Evolutionary conservation across 495 filamentous ascomycete species (phyloP), one percentile per base, ranked within the genome.

Genomic region (Xylaria venustula): DNA sequence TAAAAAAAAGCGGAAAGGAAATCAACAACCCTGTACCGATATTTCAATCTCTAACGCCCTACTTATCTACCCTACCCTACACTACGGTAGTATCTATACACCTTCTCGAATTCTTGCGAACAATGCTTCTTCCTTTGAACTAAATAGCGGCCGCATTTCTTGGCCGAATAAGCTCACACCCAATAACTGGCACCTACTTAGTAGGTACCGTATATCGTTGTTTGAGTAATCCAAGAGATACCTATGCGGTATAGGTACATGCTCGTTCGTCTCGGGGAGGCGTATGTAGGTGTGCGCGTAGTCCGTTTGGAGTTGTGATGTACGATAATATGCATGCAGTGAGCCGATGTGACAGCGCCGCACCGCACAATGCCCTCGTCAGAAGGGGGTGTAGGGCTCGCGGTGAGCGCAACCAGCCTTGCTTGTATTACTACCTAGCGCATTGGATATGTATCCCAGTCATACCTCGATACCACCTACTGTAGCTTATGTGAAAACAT

Each of bases 301-400:
- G 40, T 55, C 37, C 17, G 17, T 55, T 44, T 34, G 53, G 23
- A 42, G 51, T 34, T 34, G 11, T 30, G 34, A 55, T 44, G 37
- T 42, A 45, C 40, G 25, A 44, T 51, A 36, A 23, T 28, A 41
- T 53, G 50, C 49, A 60, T 60, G 57, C 17, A 44, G 58, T 30
- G 48, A 46, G 58, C 50, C 42, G 50, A 46, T 30, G 48, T 47
- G 49, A 60, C 47, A 59, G 32, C 50, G 50, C 32, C 50, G 32
- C 26, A 12, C 52, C 41, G 54, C 54, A 28, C 52, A 56, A 11
- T 34, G 26, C 44, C 54, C 42, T 37, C 44, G 45, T 37, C 54
- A 30, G 19, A 61, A 22, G 30, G n/a, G 5, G 11, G 5, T 11
- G 11, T 40, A 50, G 46, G n/a, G 32, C 45, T 32, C 32, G 17